Percentiles rank a stretch among this genome's conserved stretches.
Evolutionary conservation across 345 rosid genomes (phyloP).

Genomic region (Salix dunnii): DNA sequence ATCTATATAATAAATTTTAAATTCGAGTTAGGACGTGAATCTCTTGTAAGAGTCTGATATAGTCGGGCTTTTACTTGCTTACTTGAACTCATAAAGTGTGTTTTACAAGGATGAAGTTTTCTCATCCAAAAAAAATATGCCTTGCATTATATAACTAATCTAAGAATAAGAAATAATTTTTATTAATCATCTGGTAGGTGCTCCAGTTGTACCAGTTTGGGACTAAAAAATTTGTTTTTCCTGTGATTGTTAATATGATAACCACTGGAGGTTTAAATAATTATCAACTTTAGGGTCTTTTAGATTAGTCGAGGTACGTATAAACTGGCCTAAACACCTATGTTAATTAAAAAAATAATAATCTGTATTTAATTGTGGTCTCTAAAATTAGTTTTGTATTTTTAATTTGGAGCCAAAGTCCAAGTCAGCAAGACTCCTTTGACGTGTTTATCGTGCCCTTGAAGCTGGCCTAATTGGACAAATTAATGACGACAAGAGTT

Average conservation of each 20-base stretch:
- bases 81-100: too few relatives aligned
- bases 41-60: too few relatives aligned
- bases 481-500: too few relatives aligned
- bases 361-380: neutral
- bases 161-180: neutral
- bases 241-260: too few relatives aligned
- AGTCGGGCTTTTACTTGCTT: too few relatives aligned
- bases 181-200: too few relatives aligned
- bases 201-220: too few relatives aligned
- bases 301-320: too few relatives aligned
- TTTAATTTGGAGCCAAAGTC: neutral
- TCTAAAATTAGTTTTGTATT: neutral
- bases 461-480: neutral
- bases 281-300: fast-evolving
- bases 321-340: fast-evolving
- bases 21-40: too few relatives aligned
- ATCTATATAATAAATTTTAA: too few relatives aligned
- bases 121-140: too few relatives aligned
- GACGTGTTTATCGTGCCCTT: neutral
- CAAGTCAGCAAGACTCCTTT: neutral
- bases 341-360: neutral
- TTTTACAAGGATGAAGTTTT: too few relatives aligned
- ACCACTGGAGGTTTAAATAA: fast-evolving
- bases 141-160: neutral
- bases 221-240: fast-evolving